phyloP scores from a whole-genome alignment of 352 stramenopile species.

The Globisporangium apiculatum region DNA sequence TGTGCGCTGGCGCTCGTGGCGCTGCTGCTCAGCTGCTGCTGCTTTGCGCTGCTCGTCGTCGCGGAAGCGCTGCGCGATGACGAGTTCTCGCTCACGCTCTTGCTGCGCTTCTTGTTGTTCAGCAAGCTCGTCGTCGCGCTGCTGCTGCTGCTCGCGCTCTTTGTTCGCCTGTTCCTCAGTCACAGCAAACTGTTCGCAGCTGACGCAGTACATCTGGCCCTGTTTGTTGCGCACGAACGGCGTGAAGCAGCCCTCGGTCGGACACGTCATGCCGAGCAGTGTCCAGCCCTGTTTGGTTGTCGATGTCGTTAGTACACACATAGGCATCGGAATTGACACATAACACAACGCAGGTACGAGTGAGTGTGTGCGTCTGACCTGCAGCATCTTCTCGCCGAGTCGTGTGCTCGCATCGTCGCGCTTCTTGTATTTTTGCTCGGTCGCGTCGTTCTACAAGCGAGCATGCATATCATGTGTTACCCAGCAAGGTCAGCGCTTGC shows the following conservation, averaged over 20 bases:
- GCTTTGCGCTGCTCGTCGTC: constrained; percentile 54
- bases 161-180: constrained; percentile 64
- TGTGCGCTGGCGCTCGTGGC: constrained; percentile 7
- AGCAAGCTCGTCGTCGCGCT: constrained; percentile 35
- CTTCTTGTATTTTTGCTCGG: constrained; percentile 44
- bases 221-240: constrained; percentile 75
- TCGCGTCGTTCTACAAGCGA: constrained; percentile 5
- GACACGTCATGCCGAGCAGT: constrained; percentile 62
- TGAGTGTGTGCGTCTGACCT: constrained; percentile 20
- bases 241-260: constrained; percentile 63
- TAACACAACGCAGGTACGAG: too few species aligned
- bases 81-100: constrained; percentile 27
- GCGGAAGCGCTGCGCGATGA: constrained; percentile 58
- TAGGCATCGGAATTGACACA: too few species aligned
- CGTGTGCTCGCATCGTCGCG: constrained; percentile 68
- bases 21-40: constrained; percentile 23
- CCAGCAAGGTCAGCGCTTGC: too few species aligned
- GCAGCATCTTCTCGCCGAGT: constrained; percentile 77
- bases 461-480: too few species aligned
- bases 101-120: constrained; percentile 25
- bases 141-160: constrained; percentile 32
- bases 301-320: too few species aligned
- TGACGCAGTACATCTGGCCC: constrained; percentile 74
- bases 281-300: constrained; percentile 48
- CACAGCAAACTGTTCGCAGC: constrained; percentile 67